Conservation (phyloP, 495 filamentous ascomycete genomes). For the Aspergillus steynii region DNA sequence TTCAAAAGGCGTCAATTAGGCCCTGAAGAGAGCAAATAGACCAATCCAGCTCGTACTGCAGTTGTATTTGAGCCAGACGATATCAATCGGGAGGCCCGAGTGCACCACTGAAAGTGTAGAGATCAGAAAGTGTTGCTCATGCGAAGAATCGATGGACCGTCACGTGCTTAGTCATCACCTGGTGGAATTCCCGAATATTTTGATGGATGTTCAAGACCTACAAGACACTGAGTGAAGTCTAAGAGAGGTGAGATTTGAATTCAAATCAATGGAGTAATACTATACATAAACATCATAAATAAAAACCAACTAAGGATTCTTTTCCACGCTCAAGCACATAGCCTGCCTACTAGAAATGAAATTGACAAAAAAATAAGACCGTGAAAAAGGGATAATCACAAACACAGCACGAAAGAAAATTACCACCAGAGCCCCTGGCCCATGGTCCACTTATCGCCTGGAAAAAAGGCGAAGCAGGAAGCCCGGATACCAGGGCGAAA, state of each 20-base stretch:
- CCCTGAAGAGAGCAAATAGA: background rate
- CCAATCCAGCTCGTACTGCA: background rate
- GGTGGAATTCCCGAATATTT: background rate
- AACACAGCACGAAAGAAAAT: slow-evolving; percentile 15
- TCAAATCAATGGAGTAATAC: slow-evolving; percentile 12
- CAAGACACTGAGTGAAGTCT: background rate
- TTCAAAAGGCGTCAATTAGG: background rate
- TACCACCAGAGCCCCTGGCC: slow-evolving; percentile 20
- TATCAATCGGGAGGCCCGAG: background rate
- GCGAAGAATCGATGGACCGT: background rate
- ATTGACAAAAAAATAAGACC: background rate
- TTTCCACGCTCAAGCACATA: slow-evolving; percentile 36
- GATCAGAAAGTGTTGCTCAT: background rate
- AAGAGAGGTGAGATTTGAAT: background rate
- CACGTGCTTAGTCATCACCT: background rate
- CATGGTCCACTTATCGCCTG: slow-evolving; percentile 23
- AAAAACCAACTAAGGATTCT: slow-evolving; percentile 18
- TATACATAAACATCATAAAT: slow-evolving; percentile 22
- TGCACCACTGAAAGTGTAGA: background rate
- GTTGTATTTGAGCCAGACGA: background rate
- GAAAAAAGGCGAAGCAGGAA: slow-evolving; percentile 11
- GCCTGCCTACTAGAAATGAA: slow-evolving; percentile 21
- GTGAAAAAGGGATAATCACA: slow-evolving; percentile 17
- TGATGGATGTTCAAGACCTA: background rate
- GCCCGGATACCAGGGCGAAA: slow-evolving; percentile 23